Evolutionary conservation across 805 yeast species (phyloP), one percentile per base, ranked within the genome.

Genomic region (Wickerhamomyces silvicola): DNA sequence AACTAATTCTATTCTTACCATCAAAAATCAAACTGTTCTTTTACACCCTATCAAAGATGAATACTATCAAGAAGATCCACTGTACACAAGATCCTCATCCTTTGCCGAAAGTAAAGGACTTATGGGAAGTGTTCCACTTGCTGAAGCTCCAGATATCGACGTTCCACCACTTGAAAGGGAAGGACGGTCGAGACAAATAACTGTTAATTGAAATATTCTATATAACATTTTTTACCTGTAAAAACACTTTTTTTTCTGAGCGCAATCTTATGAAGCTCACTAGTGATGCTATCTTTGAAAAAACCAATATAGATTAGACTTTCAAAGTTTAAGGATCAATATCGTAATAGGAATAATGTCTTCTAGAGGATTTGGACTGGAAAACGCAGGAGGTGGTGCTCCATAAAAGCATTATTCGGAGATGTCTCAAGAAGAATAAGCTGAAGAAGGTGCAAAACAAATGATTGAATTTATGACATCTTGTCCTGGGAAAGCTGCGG

Each of bases 1-100:
- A 2, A 82, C 97, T 2, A 92, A 92, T 54, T 82, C 97, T 4
- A 64, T 81, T 1, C 56, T 92, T 11, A 83, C 95, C 1, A 77
- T 92, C 37, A 78, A 76, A 42, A 78, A 76, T 35, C 95, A 88
- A 54, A 85, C 94, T 1, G 92, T 92, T 4, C 63, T 92, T 29
- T 62, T 92, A 61, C 95, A 88, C 54, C 98, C 98, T 2, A 83
- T 92, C 25, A 63, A 70, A 28, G 97, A 92, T 54, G 95, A 92
- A 56, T 88, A 78, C 60, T 88, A 78, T 58, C 85, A 82, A 48
- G 70, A 68, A 22, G 81, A 81, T 36, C 84, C 86, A 33, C 57
- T 75, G 8, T 66, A 68, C 41, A 64, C 72, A 37, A 75, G 98
- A 56, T 78, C 84, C 16, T 74, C 88, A 16, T 78, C 76, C 9